phyloP scores from a whole-genome alignment of 2,329 filamentous ascomycete species.

The Xylaria sp. region DNA sequence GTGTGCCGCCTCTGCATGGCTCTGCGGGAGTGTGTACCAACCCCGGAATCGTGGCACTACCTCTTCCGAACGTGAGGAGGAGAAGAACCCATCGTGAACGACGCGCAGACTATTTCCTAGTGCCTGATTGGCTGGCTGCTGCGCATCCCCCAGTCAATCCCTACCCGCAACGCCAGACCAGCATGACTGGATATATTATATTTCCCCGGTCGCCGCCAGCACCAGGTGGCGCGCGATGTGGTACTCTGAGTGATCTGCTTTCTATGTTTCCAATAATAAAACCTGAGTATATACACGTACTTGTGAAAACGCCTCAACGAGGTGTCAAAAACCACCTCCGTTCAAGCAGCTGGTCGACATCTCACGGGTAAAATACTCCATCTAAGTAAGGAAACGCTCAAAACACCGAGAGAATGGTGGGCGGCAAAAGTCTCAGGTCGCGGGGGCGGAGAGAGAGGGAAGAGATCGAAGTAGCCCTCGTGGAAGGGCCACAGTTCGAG shows the following conservation, averaged over 20 bases:
- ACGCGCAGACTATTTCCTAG: constrained; percentile 14
- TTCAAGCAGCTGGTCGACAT: neutral
- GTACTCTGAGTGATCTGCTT: constrained; percentile 15
- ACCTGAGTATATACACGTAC: constrained; percentile 13
- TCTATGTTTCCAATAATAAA: constrained; percentile 12
- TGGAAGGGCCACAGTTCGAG: constrained; percentile 38
- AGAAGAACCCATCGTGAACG: constrained; percentile 20
- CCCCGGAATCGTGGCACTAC: constrained; percentile 30
- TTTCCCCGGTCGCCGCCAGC: constrained; percentile 18
- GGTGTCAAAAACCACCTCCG: neutral
- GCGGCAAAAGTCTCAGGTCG: constrained; percentile 23
- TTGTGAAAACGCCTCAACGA: constrained; percentile 20
- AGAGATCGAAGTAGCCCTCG: constrained; percentile 38
- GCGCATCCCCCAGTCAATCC: constrained; percentile 9
- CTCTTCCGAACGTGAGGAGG: constrained; percentile 41
- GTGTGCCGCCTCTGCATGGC: constrained; percentile 32
- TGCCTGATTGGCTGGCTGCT: constrained; percentile 27
- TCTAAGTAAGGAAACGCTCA: neutral
- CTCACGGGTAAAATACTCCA: neutral
- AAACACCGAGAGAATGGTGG: constrained; percentile 33
- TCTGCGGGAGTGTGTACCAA: constrained; percentile 18
- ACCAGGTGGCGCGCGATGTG: constrained; percentile 5
- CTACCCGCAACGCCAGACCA: constrained; percentile 34
- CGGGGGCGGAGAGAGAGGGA: constrained; percentile 30
- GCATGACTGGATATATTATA: constrained; percentile 38